These are phyloP conservation scores for Aspergillus biplanus DNA, from an alignment of 495 filamentous ascomycete genomes.

Conservation along the genomic window DNA sequence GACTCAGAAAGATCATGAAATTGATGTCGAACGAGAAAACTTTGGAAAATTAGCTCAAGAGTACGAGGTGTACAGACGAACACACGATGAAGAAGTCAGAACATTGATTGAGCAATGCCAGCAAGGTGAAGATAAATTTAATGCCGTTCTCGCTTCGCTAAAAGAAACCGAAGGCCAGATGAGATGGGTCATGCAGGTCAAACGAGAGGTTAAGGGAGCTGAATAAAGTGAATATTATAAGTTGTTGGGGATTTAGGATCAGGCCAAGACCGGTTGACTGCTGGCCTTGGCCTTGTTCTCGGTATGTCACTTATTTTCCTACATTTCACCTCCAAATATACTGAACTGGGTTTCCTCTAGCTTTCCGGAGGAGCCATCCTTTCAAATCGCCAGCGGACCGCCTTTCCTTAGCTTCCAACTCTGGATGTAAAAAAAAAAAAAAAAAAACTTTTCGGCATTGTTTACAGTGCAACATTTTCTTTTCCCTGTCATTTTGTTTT, in stretches of 20 bases:
- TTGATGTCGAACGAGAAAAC: conserved; percentile 57
- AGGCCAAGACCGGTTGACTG: neutral
- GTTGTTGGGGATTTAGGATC: neutral
- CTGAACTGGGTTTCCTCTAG: too few species aligned
- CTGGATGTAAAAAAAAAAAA: too few species aligned
- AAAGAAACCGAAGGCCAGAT: conserved; percentile 66
- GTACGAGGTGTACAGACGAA: conserved; percentile 65
- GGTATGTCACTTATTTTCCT: neutral
- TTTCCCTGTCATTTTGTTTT: conserved; percentile 8
- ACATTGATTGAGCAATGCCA: conserved; percentile 59
- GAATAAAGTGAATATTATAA: conserved; percentile 33
- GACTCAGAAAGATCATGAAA: conserved; percentile 70
- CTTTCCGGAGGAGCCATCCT: too few species aligned
- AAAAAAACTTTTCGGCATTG: too few species aligned
- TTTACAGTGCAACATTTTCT: conserved; percentile 4
- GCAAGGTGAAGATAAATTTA: conserved; percentile 57
- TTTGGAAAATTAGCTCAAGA: conserved; percentile 61
- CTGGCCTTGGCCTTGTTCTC: too few species aligned
- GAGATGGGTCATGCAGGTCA: conserved; percentile 69
- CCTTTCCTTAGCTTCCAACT: too few species aligned
- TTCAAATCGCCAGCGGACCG: too few species aligned
- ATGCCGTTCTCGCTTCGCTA: conserved; percentile 59
- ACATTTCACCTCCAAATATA: neutral
- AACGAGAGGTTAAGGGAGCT: conserved; percentile 53
- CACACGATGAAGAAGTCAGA: conserved; percentile 62